These are phyloP conservation scores for Hanseniaspora valbyensis DNA, from an alignment of 805 yeast genomes.

Conservation along the genomic window DNA sequence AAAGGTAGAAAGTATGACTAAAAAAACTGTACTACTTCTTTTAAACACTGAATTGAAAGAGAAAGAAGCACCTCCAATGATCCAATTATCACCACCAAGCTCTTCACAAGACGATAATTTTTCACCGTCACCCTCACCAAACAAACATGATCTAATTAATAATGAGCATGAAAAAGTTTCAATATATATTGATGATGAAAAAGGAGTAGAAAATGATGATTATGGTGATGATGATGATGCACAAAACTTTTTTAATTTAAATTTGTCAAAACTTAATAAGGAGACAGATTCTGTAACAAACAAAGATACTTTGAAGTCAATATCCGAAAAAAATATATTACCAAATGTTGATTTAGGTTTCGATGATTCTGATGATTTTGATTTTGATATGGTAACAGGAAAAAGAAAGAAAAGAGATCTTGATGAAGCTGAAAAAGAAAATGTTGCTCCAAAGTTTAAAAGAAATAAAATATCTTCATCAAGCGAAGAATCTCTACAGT, in stretches of 20 bases:
- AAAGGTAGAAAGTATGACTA: too few species aligned
- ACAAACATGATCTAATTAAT: background rate
- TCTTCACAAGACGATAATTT: background rate
- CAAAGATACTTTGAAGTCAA: background rate
- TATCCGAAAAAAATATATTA: background rate
- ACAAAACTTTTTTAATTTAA: background rate
- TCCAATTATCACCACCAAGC: background rate
- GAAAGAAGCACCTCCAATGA: background rate
- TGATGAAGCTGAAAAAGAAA: background rate
- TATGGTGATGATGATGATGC: too few species aligned
- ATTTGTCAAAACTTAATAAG: too few species aligned
- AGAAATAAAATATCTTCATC: background rate
- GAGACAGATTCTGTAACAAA: too few species aligned
- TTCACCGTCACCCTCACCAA: background rate
- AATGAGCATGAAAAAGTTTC: background rate
- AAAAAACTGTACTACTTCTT: too few species aligned
- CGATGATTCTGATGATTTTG: constrained; percentile 3
- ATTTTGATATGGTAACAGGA: constrained; percentile 6
- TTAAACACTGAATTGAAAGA: too few species aligned
- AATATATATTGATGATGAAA: background rate
- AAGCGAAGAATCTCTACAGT: background rate
- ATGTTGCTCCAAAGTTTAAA: background rate
- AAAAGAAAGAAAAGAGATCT: too few species aligned
- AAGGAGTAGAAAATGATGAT: too few species aligned
- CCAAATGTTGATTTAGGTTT: background rate